These are phyloP conservation scores for Trypanosomatidae sp. DNA, from an alignment of 208 protist species.

Conservation along the genomic window DNA sequence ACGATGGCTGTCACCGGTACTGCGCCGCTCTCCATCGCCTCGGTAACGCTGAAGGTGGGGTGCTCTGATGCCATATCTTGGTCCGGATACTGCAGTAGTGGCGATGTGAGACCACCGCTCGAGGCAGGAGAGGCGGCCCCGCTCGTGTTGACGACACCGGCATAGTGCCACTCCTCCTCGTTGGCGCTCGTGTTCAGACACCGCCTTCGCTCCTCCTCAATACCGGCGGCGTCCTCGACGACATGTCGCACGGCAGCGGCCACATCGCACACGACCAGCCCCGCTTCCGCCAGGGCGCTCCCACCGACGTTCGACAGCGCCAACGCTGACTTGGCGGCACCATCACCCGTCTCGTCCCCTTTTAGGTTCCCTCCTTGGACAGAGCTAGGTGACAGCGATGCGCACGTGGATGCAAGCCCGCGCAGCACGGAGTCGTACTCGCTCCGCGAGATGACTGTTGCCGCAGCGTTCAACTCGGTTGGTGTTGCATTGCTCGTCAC, in stretches of 20 bases:
- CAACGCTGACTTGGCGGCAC: not conserved
- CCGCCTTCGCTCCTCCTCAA: constrained; percentile 12
- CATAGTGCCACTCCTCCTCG: constrained; percentile 9
- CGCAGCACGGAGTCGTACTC: constrained; percentile 21
- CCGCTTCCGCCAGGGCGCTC: not conserved
- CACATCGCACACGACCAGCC: constrained; percentile 4
- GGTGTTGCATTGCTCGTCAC: not conserved
- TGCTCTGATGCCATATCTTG: not conserved
- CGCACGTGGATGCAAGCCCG: constrained; percentile 5
- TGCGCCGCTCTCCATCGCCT: constrained; percentile 20
- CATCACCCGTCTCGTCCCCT: not conserved
- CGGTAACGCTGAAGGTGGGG: constrained; percentile 13
- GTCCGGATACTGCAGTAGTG: not conserved
- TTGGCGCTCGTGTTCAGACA: constrained; percentile 6
- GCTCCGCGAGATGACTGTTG: constrained; percentile 15
- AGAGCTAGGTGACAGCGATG: not conserved
- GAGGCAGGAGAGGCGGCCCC: not conserved
- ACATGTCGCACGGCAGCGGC: constrained; percentile 9
- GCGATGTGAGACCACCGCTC: not conserved
- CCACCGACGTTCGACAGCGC: not conserved
- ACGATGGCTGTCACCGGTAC: constrained; percentile 23
- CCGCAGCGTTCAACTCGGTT: not conserved
- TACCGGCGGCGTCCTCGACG: constrained; percentile 20
- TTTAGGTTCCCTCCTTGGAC: not conserved
- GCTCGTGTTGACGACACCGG: not conserved